Evolutionary conservation across 495 filamentous ascomycete species (phyloP).

Genomic region (Daldinia vernicosa): DNA sequence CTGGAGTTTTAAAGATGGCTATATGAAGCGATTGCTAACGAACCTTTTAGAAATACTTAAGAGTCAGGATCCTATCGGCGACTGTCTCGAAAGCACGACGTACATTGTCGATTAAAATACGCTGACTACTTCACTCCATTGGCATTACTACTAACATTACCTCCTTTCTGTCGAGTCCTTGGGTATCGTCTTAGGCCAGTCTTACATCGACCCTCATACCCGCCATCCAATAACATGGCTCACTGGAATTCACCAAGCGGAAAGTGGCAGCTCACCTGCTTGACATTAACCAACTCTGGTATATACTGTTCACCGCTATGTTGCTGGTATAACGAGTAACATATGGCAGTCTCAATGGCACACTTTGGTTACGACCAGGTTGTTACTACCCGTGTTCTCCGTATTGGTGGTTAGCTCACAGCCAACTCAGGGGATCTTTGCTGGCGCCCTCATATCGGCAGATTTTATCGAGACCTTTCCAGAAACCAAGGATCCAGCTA

Average conservation of each 20-base stretch:
- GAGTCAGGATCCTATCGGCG: conserved; percentile 8
- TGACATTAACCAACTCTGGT: conserved; percentile 32
- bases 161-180: conserved; percentile 2
- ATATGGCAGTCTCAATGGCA: conserved; percentile 44
- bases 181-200: conserved; percentile 4
- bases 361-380: conserved; percentile 50
- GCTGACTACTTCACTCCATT: conserved; percentile 10
- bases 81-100: not conserved
- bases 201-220: conserved; percentile 23
- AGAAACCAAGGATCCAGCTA: conserved; percentile 43
- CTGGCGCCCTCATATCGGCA: conserved; percentile 46
- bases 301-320: conserved; percentile 34
- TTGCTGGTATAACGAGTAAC: conserved; percentile 26
- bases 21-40: conserved; percentile 31
- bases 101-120: conserved; percentile 12
- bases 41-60: conserved; percentile 1
- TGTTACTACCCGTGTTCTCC: conserved; percentile 11
- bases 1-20: conserved; percentile 9
- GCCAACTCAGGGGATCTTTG: conserved; percentile 42
- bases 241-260: conserved; percentile 28
- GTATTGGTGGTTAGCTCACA: conserved; percentile 23
- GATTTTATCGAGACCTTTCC: conserved; percentile 47
- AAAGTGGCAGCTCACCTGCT: conserved; percentile 37
- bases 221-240: conserved; percentile 21
- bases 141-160: not conserved